These are phyloP conservation scores for Mycosarcoma mackinlayi DNA, from an alignment of 1,284 basidiomycete genomes.

Conservation along the genomic window DNA sequence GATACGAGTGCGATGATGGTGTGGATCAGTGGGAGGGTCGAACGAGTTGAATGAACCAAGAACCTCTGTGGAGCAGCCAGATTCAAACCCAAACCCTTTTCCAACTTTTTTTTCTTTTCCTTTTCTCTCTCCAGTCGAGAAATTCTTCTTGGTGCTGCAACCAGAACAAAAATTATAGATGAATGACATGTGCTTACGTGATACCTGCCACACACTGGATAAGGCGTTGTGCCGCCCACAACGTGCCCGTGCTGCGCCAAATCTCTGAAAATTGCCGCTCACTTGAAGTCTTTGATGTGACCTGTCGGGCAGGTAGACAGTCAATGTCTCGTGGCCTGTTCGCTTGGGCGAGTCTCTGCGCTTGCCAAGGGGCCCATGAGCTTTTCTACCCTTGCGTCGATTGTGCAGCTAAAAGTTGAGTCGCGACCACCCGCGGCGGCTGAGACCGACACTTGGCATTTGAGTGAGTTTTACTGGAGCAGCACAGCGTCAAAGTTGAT, in stretches of 20 bases:
- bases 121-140: constrained; percentile 5
- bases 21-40: background rate
- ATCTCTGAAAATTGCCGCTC: too few species aligned
- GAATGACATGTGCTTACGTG: constrained; percentile 34
- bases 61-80: constrained; percentile 23
- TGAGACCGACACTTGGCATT: constrained; percentile 35
- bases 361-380: too few species aligned
- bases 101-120: constrained; percentile 21
- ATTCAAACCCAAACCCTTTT: constrained; percentile 6
- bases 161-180: background rate
- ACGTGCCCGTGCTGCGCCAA: constrained; percentile 8
- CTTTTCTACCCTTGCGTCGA: too few species aligned
- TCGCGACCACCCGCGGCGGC: constrained; percentile 29
- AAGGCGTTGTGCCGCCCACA: too few species aligned
- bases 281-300: constrained; percentile 5
- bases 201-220: constrained; percentile 2
- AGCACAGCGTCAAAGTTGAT: background rate
- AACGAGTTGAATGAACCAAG: background rate
- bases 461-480: too few species aligned
- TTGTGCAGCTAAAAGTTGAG: too few species aligned
- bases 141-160: constrained; percentile 29
- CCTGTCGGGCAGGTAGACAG: constrained; percentile 9
- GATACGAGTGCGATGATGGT: constrained; percentile 6
- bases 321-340: constrained; percentile 4
- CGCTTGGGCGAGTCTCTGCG: too few species aligned